Conservation (phyloP, 2,329 filamentous ascomycete species). For the Penicillium vulpinum region DNA sequence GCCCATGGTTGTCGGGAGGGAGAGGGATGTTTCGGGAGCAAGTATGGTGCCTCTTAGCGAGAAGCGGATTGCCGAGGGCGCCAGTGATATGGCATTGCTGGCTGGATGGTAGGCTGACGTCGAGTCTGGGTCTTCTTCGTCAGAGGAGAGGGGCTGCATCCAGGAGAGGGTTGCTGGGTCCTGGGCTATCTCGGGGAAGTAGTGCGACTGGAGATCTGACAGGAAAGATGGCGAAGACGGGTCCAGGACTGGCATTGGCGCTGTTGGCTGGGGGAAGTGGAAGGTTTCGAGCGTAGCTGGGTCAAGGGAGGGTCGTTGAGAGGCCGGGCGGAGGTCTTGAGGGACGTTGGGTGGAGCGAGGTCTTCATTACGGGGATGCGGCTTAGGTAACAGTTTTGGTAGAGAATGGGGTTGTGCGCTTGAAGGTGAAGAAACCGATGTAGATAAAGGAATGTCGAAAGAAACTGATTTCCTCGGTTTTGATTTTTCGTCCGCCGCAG, state of each 20-base stretch:
- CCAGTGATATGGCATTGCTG: constrained; percentile 64
- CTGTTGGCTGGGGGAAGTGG: constrained; percentile 48
- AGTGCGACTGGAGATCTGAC: constrained; percentile 80
- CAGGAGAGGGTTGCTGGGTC: constrained; percentile 85
- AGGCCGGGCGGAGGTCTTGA: constrained; percentile 42
- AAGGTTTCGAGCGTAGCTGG: constrained; percentile 31
- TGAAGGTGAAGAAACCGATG: constrained; percentile 6
- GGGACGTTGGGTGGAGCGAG: constrained; percentile 37
- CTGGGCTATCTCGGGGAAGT: constrained; percentile 84
- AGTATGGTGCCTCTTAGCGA: constrained; percentile 81
- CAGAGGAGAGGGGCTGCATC: constrained; percentile 74
- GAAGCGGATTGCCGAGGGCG: constrained; percentile 76
- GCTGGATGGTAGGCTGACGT: constrained; percentile 80
- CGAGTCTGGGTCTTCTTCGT: constrained; percentile 62
- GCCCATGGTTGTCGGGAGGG: constrained; percentile 73
- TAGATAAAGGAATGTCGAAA: constrained; percentile 22
- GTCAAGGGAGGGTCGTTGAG: constrained; percentile 36
- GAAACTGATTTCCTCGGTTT: constrained; percentile 36
- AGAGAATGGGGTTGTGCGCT: constrained; percentile 6
- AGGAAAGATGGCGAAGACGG: constrained; percentile 82
- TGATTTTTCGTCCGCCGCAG: constrained; percentile 1
- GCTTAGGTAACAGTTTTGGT: constrained; percentile 5
- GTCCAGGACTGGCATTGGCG: constrained; percentile 70
- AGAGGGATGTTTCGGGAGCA: constrained; percentile 70
- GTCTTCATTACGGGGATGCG: constrained; percentile 32